Conservation (phyloP, 73 alveolate genomes). For the Durusdinium trenchii region DNA sequence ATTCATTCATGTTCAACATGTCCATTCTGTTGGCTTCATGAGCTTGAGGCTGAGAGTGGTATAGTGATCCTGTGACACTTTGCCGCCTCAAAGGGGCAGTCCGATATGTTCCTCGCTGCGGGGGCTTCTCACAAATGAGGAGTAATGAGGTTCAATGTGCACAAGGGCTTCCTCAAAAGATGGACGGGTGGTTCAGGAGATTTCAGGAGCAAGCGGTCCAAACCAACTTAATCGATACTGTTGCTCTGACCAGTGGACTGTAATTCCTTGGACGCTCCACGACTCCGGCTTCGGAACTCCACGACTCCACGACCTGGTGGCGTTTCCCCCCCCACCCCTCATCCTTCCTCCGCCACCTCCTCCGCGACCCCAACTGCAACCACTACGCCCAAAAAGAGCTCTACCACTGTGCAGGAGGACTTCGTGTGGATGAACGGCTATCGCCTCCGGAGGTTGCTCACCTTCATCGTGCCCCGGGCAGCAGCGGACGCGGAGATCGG, state of each 20-base stretch:
- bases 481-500: no score
- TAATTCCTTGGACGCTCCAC: no score
- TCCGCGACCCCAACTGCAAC: background rate
- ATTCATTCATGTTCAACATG: background rate
- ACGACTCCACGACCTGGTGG: background rate
- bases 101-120: no score
- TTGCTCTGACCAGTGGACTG: no score
- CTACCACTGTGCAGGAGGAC: background rate
- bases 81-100: no score
- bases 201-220: no score
- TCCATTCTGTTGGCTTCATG: background rate
- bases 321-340: background rate
- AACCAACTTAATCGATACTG: no score
- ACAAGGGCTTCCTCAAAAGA: no score
- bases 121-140: no score
- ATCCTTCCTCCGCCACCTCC: background rate
- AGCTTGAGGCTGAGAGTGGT: background rate
- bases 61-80: no score
- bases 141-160: no score
- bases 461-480: slow-evolving; percentile 52
- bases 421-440: slow-evolving; percentile 84
- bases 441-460: slow-evolving; percentile 60
- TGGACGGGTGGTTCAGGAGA: no score
- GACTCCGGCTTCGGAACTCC: background rate
- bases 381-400: background rate